Evolutionary conservation across 768 basidiomycete species (phyloP).

Genomic region (Galerina sulciceps): DNA sequence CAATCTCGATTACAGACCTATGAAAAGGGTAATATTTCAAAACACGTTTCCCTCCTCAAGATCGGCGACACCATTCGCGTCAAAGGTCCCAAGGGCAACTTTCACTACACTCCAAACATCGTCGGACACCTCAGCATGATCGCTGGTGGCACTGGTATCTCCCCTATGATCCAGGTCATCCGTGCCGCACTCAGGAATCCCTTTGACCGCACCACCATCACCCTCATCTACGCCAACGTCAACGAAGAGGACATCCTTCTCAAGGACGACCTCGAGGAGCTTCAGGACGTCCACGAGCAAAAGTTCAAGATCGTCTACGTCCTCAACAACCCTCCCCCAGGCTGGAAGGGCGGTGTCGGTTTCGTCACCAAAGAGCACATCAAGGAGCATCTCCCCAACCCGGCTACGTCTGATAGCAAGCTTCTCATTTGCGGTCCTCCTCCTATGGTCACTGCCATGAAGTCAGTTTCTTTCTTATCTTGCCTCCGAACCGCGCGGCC

Average conservation of each 20-base stretch:
- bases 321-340: conserved; percentile 90
- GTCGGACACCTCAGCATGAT: conserved; percentile 93
- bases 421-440: conserved; percentile 78
- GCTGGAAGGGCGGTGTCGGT: conserved; percentile 89
- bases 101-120: conserved; percentile 77
- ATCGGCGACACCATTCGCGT: conserved; percentile 87
- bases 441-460: conserved; percentile 18
- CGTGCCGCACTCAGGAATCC: conserved; percentile 91
- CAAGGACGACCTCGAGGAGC: conserved; percentile 83
- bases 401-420: conserved; percentile 68
- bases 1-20: conserved; percentile 65
- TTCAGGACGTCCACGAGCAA: conserved; percentile 59
- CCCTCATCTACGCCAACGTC: conserved; percentile 97
- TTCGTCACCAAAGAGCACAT: conserved; percentile 96
- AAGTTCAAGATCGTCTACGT: conserved; percentile 86
- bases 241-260: conserved; percentile 91
- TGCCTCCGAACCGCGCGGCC: conserved; percentile 13
- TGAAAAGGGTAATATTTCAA: conserved; percentile 96
- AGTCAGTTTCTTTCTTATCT: conserved; percentile 7
- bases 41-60: conserved; percentile 78
- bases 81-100: conserved; percentile 97
- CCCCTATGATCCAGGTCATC: conserved; percentile 99
- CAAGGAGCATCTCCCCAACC: conserved; percentile 74
- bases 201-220: conserved; percentile 79
- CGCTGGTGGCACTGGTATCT: conserved; percentile 97